Base-by-base conservation (phyloP, 2,329 filamentous ascomycete species). In the Ampelomyces quisqualis region DNA sequence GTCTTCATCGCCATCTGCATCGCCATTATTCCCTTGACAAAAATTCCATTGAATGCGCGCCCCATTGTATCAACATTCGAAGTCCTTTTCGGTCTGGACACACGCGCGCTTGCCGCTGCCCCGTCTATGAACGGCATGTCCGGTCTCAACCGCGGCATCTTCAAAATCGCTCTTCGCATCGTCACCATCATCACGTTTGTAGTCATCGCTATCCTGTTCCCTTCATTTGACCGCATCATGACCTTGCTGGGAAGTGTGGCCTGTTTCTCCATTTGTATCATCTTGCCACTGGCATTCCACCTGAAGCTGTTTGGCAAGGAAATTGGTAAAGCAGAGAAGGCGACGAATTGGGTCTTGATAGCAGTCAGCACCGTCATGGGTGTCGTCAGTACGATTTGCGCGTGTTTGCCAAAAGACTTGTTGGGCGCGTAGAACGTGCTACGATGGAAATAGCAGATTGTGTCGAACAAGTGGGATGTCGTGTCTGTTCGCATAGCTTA, bases 191-290 rank as follows among this genome's bases (percentile, higher is more conserved):
- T 86, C n/a, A 51, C 85, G 2, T 88, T 96, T 57, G 78, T 96
- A 21, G 62, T 80, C 34, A 86, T 96, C 44, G 82, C 90, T 5
- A 80, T 87, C 28, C 53, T 85, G 2, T 80, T 85, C 60, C 90
- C 90, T 0, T 80, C 82, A 0, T 95, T 95, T 60, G 90, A 95
- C 64, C 84, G 84, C 37, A 90, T 95, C 61, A 95, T 95, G 84
- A 86, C 87, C 3, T 84, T 95, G 47, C 83, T 97, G 72, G 91
- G 93, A 9, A 88, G 86, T 26, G 86, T 90, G 3, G 78, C 95
- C 11, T 96, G 91, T 71, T 95, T 95, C 58, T 88, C 88, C 13
- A 94, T 97, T 52, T 97, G 91, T 70, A 84, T 97, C 52, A 90
- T 95, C 68, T 75, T 98, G 35, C 93, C 91, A 0, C 73, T 95